A percentile compares a stretch with the other conserved stretches of the same genome.
Conservation (phyloP, 2,329 filamentous ascomycete genomes). For the Leptographium flavum region DNA sequence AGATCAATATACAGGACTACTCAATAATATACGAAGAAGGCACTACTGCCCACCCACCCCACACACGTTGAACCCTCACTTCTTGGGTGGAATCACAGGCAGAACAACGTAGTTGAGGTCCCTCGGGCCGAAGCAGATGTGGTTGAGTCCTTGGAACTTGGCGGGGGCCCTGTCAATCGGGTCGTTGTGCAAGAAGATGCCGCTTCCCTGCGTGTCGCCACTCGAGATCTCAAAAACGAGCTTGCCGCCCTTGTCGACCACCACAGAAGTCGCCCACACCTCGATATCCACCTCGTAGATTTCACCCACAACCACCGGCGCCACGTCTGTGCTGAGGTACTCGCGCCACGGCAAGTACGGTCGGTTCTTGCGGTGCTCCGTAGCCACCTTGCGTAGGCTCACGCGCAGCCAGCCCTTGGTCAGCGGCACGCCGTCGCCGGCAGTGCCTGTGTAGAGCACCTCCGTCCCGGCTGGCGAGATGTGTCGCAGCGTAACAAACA, state of each 20-base stretch:
- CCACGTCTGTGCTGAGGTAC: conserved; percentile 41
- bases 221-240: conserved; percentile 40
- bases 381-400: conserved; percentile 38
- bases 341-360: conserved; percentile 42
- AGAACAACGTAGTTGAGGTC: conserved; percentile 36
- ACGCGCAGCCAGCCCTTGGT: conserved; percentile 51
- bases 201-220: conserved; percentile 45
- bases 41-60: too few relatives aligned
- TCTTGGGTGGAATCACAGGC: conserved; percentile 30
- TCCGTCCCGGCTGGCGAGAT: conserved; percentile 38
- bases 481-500: conserved; percentile 50
- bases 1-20: too few relatives aligned
- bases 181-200: conserved; percentile 39
- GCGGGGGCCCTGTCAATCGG: conserved; percentile 21
- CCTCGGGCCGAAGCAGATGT: conserved; percentile 35
- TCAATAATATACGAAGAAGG: too few relatives aligned
- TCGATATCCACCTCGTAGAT: conserved; percentile 48
- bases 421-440: conserved; percentile 47
- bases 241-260: conserved; percentile 32
- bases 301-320: conserved; percentile 36
- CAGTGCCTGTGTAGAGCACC: conserved; percentile 50
- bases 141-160: conserved; percentile 45
- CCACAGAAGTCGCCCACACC: conserved; percentile 50
- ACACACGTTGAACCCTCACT: too few relatives aligned
- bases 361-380: conserved; percentile 33